A percentile compares a stretch with the other conserved stretches of the same genome.
phyloP scores from a whole-genome alignment of 2,329 filamentous ascomycete species.

The Aspergillus fructus region DNA sequence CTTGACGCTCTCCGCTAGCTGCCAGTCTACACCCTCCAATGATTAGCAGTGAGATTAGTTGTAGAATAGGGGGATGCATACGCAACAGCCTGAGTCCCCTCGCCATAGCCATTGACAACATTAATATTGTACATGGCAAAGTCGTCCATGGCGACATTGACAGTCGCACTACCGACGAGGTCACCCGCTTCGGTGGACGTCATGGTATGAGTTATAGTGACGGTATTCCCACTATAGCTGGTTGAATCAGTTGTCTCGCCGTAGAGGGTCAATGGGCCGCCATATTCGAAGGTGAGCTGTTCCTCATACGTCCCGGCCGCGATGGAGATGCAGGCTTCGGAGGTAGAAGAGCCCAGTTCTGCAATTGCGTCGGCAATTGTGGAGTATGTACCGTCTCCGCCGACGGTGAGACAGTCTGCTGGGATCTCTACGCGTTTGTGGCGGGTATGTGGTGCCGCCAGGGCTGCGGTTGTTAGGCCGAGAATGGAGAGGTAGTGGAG shows the following conservation, averaged over 20 bases:
- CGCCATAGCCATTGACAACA: constrained; percentile 35
- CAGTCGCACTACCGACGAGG: constrained; percentile 31
- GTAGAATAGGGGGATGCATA: constrained; percentile 17
- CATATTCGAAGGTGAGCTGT: constrained; percentile 30
- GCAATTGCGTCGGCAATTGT: constrained; percentile 27
- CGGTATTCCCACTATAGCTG: constrained; percentile 31
- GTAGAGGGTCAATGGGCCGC: constrained; percentile 31
- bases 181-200: constrained; percentile 30
- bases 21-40: too few species aligned
- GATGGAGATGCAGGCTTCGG: constrained; percentile 34
- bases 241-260: constrained; percentile 30
- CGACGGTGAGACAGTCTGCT: constrained; percentile 27
- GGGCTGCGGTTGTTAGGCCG: neutral
- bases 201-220: constrained; percentile 33
- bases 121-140: constrained; percentile 39
- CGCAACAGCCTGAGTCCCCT: constrained; percentile 36
- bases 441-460: neutral
- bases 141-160: constrained; percentile 28
- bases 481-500: neutral
- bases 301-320: constrained; percentile 33
- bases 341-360: constrained; percentile 23
- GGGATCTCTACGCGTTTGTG: constrained; percentile 20
- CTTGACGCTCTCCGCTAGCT: constrained; percentile 30
- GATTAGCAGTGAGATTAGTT: too few species aligned
- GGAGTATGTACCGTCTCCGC: constrained; percentile 20